Evolutionary conservation across 306 rosid genomes (phyloP).

Genomic region (Prosopis cineraria): DNA sequence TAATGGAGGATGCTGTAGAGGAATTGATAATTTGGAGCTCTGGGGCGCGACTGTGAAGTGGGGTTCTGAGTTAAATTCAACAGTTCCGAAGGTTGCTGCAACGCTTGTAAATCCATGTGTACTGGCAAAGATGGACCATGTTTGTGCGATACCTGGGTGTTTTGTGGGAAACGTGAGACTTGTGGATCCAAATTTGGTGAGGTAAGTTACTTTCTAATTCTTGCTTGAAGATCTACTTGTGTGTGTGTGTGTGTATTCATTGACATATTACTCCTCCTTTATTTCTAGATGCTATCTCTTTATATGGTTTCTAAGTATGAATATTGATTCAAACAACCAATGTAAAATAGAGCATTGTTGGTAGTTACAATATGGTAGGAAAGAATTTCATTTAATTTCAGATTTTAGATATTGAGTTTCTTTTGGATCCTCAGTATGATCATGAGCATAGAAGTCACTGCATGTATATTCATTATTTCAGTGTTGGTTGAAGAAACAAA

Average conservation of each 20-base stretch:
- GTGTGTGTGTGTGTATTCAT: too few species aligned
- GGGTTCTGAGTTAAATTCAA: constrained; percentile 91
- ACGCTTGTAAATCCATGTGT: constrained; percentile 89
- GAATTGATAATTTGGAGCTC: constrained; percentile 75
- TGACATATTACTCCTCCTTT: background rate
- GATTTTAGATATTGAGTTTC: background rate
- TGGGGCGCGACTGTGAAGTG: constrained; percentile 95
- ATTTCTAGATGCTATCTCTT: background rate
- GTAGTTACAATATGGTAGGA: too few species aligned
- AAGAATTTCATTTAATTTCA: background rate
- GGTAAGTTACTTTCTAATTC: constrained; percentile 42
- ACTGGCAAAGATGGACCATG: constrained; percentile 89
- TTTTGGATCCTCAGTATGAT: background rate
- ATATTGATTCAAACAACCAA: too few species aligned
- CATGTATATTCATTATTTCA: constrained; percentile 39
- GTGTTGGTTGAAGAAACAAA: constrained; percentile 99
- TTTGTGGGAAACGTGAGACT: constrained; percentile 67
- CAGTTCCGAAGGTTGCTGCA: constrained; percentile 71
- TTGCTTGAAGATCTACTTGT: constrained; percentile 17
- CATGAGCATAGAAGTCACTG: background rate
- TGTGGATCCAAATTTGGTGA: constrained; percentile 93
- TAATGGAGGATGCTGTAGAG: constrained; percentile 62
- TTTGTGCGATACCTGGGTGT: constrained; percentile 88
- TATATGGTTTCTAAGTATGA: background rate
- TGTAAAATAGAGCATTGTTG: background rate